Evolutionary conservation across 805 yeast species (phyloP), one percentile per base, ranked within the genome.

Genomic region (Yamadazyma endophytica): DNA sequence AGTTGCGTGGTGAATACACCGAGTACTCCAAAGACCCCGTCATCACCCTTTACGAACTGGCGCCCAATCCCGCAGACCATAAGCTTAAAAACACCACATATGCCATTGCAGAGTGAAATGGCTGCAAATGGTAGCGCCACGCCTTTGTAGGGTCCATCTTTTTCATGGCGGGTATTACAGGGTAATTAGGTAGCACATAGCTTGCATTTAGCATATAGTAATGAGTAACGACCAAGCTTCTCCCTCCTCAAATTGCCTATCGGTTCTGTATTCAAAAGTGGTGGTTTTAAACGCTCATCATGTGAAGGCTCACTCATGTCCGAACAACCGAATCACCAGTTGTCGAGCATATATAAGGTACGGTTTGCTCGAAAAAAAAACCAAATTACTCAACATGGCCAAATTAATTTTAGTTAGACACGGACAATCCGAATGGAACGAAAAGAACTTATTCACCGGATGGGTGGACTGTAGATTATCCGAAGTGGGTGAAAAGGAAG

Each of bases 341-440:
- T 40, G 44, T 37, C 42, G 36, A 34, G 21, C 21, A 11, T 19
- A 19, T 19, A 19, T 19, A n/a, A n/a, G n/a, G n/a, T n/a, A n/a
- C n/a, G 9, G 21, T 20, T 20, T 20, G 6, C 5, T n/a, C 13
- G 13, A 27, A 32, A n/a, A 15, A 6, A 5, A 13, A 12, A 29
- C n/a, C n/a, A n/a, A n/a, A n/a, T n/a, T n/a, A 25, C 13, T n/a
- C 5, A 52, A 30, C 39, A 65, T 65, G 71, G 66, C 64, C 36
- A 87, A 84, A 68, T 75, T 89, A 66, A 79, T 89, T 60, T 75
- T 89, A 61, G 88, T 90, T 50, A 89, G 97, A 77, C 97, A 89
- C 89, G 97, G 97, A 56, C 96, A 90, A 76, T 85, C 95, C 71
- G 97, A 86, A 67, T 89, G 97, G 97, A 89, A 89, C 69, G 95